phyloP scores from a whole-genome alignment of 1,139 yeast species.

The Blastobotrys illinoisensis region DNA sequence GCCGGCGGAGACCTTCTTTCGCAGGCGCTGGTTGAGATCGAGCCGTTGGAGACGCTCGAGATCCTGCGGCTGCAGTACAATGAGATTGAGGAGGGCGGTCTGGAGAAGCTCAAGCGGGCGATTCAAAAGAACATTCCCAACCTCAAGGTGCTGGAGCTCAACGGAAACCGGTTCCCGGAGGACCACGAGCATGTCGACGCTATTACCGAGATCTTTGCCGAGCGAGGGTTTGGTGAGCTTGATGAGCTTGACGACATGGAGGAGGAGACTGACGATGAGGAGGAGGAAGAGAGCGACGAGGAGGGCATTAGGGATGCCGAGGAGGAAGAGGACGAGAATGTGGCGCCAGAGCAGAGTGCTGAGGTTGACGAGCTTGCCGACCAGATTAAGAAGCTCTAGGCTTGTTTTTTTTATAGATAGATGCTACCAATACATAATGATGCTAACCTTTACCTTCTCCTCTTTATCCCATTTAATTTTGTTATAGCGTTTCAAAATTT shows the following conservation, averaged over 20 bases:
- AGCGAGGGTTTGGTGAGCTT: conserved; percentile 71
- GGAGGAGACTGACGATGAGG: conserved; percentile 81
- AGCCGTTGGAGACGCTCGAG: conserved; percentile 38
- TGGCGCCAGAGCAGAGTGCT: conserved; percentile 35
- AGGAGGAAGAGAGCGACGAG: conserved; percentile 64
- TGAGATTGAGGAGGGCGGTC: conserved; percentile 68
- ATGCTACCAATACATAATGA: conserved; percentile 1
- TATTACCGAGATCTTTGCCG: conserved; percentile 59
- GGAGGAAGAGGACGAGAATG: conserved; percentile 38
- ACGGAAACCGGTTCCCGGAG: conserved; percentile 87
- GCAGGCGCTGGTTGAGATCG: conserved; percentile 35
- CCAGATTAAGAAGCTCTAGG: conserved; percentile 39
- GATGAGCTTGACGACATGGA: conserved; percentile 94
- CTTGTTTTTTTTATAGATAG: background rate
- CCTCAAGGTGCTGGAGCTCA: conserved; percentile 66
- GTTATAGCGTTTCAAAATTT: no score
- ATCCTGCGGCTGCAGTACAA: conserved; percentile 78
- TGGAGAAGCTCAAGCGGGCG: conserved; percentile 51
- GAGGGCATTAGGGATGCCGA: conserved; percentile 63
- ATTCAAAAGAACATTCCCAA: conserved; percentile 53
- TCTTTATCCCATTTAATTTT: no score
- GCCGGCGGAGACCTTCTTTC: conserved; percentile 55
- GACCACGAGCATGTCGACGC: conserved; percentile 56
- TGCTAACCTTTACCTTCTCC: background rate
- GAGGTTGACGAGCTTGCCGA: conserved; percentile 57